Evolutionary conservation across 2,329 filamentous ascomycete genomes (phyloP).

Genomic region (Penicillium hesseltinei): DNA sequence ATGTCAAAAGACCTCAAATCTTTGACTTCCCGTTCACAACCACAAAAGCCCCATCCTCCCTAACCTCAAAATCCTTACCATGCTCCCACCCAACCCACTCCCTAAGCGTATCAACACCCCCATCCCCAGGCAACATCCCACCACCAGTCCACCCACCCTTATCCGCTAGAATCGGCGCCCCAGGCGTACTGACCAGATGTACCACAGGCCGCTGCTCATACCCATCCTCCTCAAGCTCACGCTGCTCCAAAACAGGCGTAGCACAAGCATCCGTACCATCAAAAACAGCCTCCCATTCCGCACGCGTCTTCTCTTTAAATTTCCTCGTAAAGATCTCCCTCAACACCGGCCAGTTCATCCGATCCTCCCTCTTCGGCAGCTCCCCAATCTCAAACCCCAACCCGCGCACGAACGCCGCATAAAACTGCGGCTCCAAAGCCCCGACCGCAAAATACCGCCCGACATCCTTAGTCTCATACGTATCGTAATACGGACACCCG

Average conservation of each 20-base stretch:
- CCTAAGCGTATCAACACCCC: constrained; percentile 66
- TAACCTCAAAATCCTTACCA: constrained; percentile 68
- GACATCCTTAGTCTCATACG: constrained; percentile 76
- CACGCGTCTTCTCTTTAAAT: constrained; percentile 69
- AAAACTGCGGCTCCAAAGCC: constrained; percentile 86
- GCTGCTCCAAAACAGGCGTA: constrained; percentile 77
- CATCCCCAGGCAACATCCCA: constrained; percentile 63
- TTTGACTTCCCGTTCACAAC: constrained; percentile 37
- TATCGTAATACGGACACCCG: constrained; percentile 84
- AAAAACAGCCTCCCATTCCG: constrained; percentile 82
- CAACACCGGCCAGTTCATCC: constrained; percentile 66
- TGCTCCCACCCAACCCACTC: constrained; percentile 76
- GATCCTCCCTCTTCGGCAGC: constrained; percentile 56
- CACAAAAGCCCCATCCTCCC: constrained; percentile 59
- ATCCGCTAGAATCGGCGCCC: constrained; percentile 56
- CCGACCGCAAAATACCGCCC: constrained; percentile 81
- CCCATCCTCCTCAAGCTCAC: constrained; percentile 63
- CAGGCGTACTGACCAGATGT: constrained; percentile 65
- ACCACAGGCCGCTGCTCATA: constrained; percentile 50
- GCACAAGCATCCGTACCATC: constrained; percentile 90
- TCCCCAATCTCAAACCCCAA: constrained; percentile 56
- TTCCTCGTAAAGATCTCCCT: constrained; percentile 57
- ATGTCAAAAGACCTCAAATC: not conserved
- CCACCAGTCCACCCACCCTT: constrained; percentile 66
- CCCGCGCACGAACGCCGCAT: constrained; percentile 63